Evolutionary conservation across 1,139 yeast genomes (phyloP), one percentile per base, ranked within the genome.

Genomic region (Protomyces lactucae-debilis): DNA sequence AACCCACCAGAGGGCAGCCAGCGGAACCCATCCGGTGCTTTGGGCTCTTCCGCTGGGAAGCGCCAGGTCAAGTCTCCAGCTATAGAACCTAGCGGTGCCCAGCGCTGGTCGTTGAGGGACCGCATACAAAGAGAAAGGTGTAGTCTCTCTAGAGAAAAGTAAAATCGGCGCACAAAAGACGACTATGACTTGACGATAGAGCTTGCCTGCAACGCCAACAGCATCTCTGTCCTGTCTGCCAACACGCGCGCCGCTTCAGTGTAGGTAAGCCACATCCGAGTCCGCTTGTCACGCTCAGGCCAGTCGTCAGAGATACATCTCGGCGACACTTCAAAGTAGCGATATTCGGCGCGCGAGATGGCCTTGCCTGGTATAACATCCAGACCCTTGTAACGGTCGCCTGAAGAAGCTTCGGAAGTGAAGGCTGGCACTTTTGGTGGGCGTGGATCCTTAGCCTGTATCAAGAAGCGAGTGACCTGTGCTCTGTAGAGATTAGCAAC

Each of bases 201-300:
- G n/a, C 65, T 63, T 32, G 51, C 37, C 45, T 63, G 61, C 18
- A 63, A 32, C 35, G 65, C 65, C 9, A 37, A 36, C 18, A 63
- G 25, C 66, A 66, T 65, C 55, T 66, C 67, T 25, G 35, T 39
- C 10, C 67, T 57, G 25, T 52, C 60, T 10, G 46, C 55, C 28
- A 66, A 45, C 3, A 57, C 67, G 32, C 46, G 53, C 37, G 43
- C 60, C 16, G 67, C 67, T 54, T 66, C 67, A 10, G 28, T 51
- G 52, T 66, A 66, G 18, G 67, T 64, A 65, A 66, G 56, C 67
- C 67, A 66, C 56, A 45, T 64, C 25, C 67, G 46, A 45, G 28
- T 40, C n/a, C 67, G 60, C 56, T 64, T 66, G 55, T 64, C 56
- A 43, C 57, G 54, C 39, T 66, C 67, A 6, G 67, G 67, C 56